Evolutionary conservation across 495 filamentous ascomycete species (phyloP), one percentile per base, ranked within the genome.

Genomic region (Apodospora peruviana): DNA sequence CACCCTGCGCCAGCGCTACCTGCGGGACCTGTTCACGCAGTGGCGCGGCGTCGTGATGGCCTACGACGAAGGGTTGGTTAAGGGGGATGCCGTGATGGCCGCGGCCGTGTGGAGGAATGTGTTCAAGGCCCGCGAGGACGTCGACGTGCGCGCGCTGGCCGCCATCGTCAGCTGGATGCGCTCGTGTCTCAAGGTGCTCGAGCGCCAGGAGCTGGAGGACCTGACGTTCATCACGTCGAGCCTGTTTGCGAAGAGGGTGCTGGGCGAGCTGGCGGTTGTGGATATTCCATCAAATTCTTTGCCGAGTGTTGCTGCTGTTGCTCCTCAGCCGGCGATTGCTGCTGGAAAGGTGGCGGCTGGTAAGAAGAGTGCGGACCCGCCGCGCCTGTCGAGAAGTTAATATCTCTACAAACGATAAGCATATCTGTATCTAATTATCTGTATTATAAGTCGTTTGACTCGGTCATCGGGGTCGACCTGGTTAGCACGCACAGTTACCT

Each of bases 31-130:
- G 22, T 97, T 88, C 58, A 73, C 87, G 29, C 90, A 96, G 69
- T 98, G 91, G 86, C 81, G 93, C 14, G 93, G 91, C 12, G 62
- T 88, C 35, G 67, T 91, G 18, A 79, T 87, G 1, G 84, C 86
- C 2, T 95, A 94, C 67, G 91, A 96, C 61, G 90, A 96, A 59
- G 91, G 88, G 0, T 54, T 96, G 20, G 73, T 83, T 11, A 87
- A 83, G 61, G 87, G 87, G 1, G 91, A 96, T 62, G 85, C 90
- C 35, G 85, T 91, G 47, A 73, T 95, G 12, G 91, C 89, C 4
- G 75, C 85, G 23, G 93, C 94, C 11, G 75, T 97, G 24, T 98
- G 93, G 93, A 79, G 91, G 55, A 98, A 98, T 65, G 55, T 97
- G 35, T 96, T 87, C 70, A 87, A 89, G 70, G 88, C 79, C 11